These are phyloP conservation scores for Vanrija sp. DNA, from an alignment of 1,284 basidiomycete genomes.

Conservation along the genomic window DNA sequence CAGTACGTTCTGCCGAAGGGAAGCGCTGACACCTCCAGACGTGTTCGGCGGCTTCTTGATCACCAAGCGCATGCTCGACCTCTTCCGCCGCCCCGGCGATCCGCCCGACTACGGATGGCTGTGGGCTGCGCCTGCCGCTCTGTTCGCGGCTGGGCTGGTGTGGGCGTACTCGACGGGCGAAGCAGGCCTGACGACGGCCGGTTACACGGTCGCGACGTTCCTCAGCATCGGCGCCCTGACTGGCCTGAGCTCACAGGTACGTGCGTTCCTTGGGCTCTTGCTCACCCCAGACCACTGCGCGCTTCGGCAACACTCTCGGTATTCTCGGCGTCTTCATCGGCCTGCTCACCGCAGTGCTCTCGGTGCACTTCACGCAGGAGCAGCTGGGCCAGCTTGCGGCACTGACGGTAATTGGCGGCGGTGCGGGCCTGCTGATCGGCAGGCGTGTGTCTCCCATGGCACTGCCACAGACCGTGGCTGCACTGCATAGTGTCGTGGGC, in stretches of 20 bases:
- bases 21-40: constrained; percentile 39
- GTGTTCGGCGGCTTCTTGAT: constrained; percentile 78
- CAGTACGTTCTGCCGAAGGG: constrained; percentile 38
- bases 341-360: constrained; percentile 69
- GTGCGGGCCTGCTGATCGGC: constrained; percentile 64
- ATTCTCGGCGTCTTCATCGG: constrained; percentile 75
- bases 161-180: constrained; percentile 73
- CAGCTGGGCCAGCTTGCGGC: constrained; percentile 71
- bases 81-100: constrained; percentile 79
- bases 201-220: constrained; percentile 72
- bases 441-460: constrained; percentile 77
- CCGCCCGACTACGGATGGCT: constrained; percentile 80
- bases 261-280: background rate
- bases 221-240: constrained; percentile 65
- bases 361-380: constrained; percentile 71
- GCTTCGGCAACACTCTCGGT: constrained; percentile 75
- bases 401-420: constrained; percentile 65
- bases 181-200: constrained; percentile 78
- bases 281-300: constrained; percentile 61
- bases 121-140: constrained; percentile 67
- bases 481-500: constrained; percentile 74
- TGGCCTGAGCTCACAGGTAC: constrained; percentile 32
- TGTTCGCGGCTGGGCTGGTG: constrained; percentile 75
- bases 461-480: constrained; percentile 72
- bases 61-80: constrained; percentile 81